phyloP scores from a whole-genome alignment of 495 filamentous ascomycete genomes.

The Penicillium roqueforti region DNA sequence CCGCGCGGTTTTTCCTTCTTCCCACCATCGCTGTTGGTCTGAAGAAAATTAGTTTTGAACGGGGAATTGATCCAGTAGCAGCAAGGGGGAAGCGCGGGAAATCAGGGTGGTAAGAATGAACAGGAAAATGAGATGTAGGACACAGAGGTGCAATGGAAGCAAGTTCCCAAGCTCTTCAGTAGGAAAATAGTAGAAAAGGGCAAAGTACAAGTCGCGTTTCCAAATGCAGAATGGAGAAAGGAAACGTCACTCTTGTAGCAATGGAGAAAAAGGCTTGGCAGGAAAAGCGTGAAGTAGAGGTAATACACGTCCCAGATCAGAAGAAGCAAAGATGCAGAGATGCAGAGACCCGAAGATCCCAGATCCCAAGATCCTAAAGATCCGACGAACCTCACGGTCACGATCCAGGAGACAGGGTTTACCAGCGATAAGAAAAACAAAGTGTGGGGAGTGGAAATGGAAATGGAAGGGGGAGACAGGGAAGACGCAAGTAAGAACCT shows the following conservation, averaged over 20 bases:
- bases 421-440: not conserved
- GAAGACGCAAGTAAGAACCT: slow-evolving; percentile 4
- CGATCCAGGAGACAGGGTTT: slow-evolving; percentile 1
- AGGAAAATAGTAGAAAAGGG: not conserved
- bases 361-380: not conserved
- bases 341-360: not conserved
- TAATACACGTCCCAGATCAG: slow-evolving; percentile 1
- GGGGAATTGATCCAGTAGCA: slow-evolving; percentile 6
- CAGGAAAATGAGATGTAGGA: not conserved
- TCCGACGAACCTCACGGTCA: not conserved
- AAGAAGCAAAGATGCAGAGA: not conserved
- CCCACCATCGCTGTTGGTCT: slow-evolving; percentile 35
- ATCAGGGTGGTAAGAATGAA: not conserved
- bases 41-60: slow-evolving; percentile 5
- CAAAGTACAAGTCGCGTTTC: not conserved
- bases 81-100: slow-evolving; percentile 6
- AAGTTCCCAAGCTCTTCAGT: too few relatives aligned
- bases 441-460: not conserved
- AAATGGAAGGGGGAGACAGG: not conserved
- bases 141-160: not conserved
- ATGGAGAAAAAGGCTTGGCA: slow-evolving; percentile 6
- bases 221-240: not conserved
- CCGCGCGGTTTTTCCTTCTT: slow-evolving; percentile 21
- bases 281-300: slow-evolving; percentile 1
- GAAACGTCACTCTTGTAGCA: slow-evolving; percentile 2